Evolutionary conservation across 2,329 filamentous ascomycete species (phyloP).

Genomic region (Curvularia spicifera): DNA sequence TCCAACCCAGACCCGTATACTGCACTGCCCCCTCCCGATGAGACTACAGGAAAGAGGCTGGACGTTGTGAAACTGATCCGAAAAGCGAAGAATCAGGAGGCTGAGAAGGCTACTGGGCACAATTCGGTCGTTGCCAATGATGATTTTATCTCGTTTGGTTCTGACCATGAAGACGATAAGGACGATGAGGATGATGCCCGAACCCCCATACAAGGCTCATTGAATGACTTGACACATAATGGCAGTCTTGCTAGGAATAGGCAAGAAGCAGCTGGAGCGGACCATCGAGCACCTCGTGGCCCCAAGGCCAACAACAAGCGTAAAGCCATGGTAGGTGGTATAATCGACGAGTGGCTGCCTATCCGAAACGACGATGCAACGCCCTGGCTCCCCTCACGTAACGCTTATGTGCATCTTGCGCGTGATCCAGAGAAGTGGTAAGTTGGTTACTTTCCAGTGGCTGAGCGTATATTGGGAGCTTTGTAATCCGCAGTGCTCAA

Average conservation of each 20-base stretch:
- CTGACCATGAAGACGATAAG: not conserved
- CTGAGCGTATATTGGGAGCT: not conserved
- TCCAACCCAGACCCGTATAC: constrained; percentile 97
- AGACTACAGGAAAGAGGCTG: constrained; percentile 72
- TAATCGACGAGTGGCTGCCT: constrained; percentile 55
- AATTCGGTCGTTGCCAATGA: constrained; percentile 59
- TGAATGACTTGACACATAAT: constrained; percentile 29
- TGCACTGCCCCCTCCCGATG: constrained; percentile 79
- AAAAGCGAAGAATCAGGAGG: constrained; percentile 74
- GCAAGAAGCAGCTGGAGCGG: constrained; percentile 19
- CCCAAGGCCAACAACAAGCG: constrained; percentile 63
- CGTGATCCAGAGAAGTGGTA: constrained; percentile 58
- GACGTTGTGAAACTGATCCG: constrained; percentile 91
- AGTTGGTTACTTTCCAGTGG: not conserved
- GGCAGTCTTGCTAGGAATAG: constrained; percentile 10
- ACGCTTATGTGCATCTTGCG: constrained; percentile 62
- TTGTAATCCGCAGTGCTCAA: not conserved
- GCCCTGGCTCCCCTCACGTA: constrained; percentile 54
- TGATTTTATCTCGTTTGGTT: constrained; percentile 88
- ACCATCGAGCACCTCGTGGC: constrained; percentile 20
- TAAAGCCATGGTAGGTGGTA: constrained; percentile 60
- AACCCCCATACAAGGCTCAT: constrained; percentile 28
- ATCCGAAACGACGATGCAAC: constrained; percentile 50
- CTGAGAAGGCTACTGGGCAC: constrained; percentile 61
- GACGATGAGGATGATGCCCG: constrained; percentile 34